Base-by-base conservation (phyloP, 2,329 filamentous ascomycete species). In the Microcyclosporella mali region DNA sequence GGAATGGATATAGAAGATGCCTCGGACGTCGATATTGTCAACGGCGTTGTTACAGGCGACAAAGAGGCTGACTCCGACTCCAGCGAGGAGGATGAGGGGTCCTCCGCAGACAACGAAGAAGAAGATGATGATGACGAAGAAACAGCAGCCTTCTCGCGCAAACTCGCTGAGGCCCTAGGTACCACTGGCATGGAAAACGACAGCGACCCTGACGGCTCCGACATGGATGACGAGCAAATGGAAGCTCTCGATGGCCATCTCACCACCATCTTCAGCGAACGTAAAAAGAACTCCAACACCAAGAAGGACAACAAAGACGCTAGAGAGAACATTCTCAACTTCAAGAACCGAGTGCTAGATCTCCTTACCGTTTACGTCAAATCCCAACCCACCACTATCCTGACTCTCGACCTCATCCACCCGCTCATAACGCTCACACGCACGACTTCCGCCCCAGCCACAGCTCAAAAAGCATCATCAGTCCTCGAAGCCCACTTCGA, bases 171-270 rank as follows among this genome's bases (percentile, higher is more conserved):
- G 51, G 84, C 89, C 2, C 78, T 95, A 2, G 82, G 85, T 31
- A 89, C 82, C 0, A 82, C 84, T 36, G 66, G 66, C 15, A 66
- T 68, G 16, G 69, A 73, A 16, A 74, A 75, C 1, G 79, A 79
- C 21, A 76, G 76, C 8, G 73, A 72, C 10, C 84, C 84, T 46
- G 68, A 71, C 16, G 78, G 77, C 47, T 81, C 78, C 2, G 87
- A 95, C 65, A 95, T 98, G 88, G 84, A 88, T 48, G 90, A 97
- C 66, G 88, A 90, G 14, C 84, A 95, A 61, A 97, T 97, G 92
- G 82, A 95, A 68, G 82, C 82, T 3, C 72, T 97, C 12, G 90
- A 97, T 57, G 77, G 78, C 9, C 84, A 90, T 59, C 78, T 98
- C 3, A 79, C 82, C 38, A 85, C 86, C 50, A 87, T 95, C 49